A percentile compares a stretch with the other conserved stretches of the same genome.
phyloP scores from a whole-genome alignment of 805 yeast species.

The Wickerhamomyces hampshirensis region DNA sequence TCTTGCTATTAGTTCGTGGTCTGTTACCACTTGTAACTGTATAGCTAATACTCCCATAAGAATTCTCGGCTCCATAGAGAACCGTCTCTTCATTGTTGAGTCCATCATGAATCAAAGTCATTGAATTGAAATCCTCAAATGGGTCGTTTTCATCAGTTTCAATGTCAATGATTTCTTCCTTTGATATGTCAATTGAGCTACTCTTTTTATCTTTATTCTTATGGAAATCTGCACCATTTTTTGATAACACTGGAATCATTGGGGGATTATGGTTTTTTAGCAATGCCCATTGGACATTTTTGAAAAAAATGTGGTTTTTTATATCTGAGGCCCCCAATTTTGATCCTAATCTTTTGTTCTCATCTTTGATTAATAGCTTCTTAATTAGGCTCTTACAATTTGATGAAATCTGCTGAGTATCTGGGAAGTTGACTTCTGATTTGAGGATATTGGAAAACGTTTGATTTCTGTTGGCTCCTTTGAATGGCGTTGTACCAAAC shows the following conservation, averaged over 20 bases:
- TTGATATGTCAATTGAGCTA: constrained; percentile 25
- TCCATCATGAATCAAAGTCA: constrained; percentile 76
- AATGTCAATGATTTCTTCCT: constrained; percentile 18
- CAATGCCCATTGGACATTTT: constrained; percentile 91
- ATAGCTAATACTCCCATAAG: constrained; percentile 37
- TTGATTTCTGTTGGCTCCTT: constrained; percentile 82
- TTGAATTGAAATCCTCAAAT: constrained; percentile 78
- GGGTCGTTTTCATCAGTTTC: constrained; percentile 50
- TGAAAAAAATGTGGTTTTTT: constrained; percentile 87
- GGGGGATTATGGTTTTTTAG: constrained; percentile 93
- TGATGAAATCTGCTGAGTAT: constrained; percentile 60
- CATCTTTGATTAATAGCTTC: constrained; percentile 84
- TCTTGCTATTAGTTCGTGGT: constrained; percentile 34
- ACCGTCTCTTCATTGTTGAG: constrained; percentile 37
- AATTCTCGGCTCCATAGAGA: constrained; percentile 40
- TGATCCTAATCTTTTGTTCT: constrained; percentile 82
- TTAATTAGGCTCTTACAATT: constrained; percentile 75
- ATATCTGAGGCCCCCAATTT: constrained; percentile 94
- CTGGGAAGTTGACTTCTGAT: constrained; percentile 77
- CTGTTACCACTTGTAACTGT: constrained; percentile 32
- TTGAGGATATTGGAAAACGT: constrained; percentile 87
- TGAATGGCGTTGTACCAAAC: constrained; percentile 94
- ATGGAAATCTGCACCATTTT: constrained; percentile 47
- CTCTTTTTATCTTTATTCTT: constrained; percentile 23
- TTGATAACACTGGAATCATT: constrained; percentile 77